Evolutionary conservation across 2,329 filamentous ascomycete species (phyloP).

Genomic region (Aspergillus novoparasiticus): DNA sequence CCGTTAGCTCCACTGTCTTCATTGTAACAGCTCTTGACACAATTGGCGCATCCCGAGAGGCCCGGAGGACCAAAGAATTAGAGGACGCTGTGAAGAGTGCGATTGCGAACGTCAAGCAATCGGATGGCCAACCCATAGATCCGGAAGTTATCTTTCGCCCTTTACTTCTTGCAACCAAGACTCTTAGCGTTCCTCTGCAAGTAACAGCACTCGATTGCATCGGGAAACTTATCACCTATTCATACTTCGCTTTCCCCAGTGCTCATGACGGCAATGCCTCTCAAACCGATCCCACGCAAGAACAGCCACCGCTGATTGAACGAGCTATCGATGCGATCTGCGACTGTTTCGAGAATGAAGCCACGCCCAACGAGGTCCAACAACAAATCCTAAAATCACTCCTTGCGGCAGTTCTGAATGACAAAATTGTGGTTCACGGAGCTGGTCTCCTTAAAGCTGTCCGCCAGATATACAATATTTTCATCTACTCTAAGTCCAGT

Average conservation of each 20-base stretch:
- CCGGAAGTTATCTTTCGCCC: conserved; percentile 92
- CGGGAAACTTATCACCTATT: conserved; percentile 97
- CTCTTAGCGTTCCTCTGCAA: conserved; percentile 79
- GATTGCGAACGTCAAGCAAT: conserved; percentile 81
- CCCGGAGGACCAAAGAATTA: conserved; percentile 80
- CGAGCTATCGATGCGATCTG: conserved; percentile 98
- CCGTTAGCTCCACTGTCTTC: conserved; percentile 92
- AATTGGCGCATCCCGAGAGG: conserved; percentile 90
- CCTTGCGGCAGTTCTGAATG: conserved; percentile 90
- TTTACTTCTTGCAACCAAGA: conserved; percentile 84
- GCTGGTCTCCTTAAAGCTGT: conserved; percentile 95
- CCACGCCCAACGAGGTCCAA: conserved; percentile 87
- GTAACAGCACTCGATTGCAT: conserved; percentile 95
- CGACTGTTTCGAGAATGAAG: conserved; percentile 97
- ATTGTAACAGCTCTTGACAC: conserved; percentile 90
- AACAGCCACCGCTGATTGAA: conserved; percentile 80
- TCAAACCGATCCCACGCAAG: conserved; percentile 28
- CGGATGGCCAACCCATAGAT: conserved; percentile 78
- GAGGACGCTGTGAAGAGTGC: conserved; percentile 80
- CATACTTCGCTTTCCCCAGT: conserved; percentile 83
- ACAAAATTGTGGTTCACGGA: conserved; percentile 98
- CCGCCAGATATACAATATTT: conserved; percentile 98
- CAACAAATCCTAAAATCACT: conserved; percentile 98
- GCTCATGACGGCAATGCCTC: conserved; percentile 31
- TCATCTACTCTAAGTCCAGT: conserved; percentile 89